Evolutionary conservation across 257 asterid genomes (phyloP), one percentile per base, ranked within the genome.

Genomic region (Knoxia roxburghii): DNA sequence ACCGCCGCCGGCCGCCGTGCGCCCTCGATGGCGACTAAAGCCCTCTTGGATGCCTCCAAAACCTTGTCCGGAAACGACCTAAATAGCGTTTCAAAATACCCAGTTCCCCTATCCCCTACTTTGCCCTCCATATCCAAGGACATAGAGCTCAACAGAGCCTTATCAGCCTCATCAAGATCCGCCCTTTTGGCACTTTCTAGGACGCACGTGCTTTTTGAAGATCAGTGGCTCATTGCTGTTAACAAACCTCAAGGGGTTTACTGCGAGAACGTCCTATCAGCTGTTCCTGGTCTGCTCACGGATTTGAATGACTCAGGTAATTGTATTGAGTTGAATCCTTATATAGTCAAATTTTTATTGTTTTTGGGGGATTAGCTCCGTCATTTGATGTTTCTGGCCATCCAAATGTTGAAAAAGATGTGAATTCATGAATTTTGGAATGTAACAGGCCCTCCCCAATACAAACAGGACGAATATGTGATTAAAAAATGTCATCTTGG

Each of bases 181-280:
- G 67, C 94, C 41, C 82, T 85, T 18, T 89, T 89, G 64, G 57
- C 88, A 64, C 90, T 91, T 53, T 82, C 93, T 0, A 76, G 78
- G 77, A 66, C 60, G 8, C 93, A 92, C 20, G 82, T 89, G 13
- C 80, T 92, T n/a, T 89, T 86, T 74, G 91, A 91, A 79, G 96
- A 91, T 30, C 85, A 89, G 58, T 91, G 97, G 97, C 83, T 89
- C 67, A 79, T 92, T 71, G 97, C 96, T 21, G 82, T 92, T 20
- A 89, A 92, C 65, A 92, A 92, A 76, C 97, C 98, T 74, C 91
- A 65, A 27, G 96, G 97, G 8, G 66, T 92, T 76, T 92, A 92
- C 64, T 87, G 98, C 68, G 98, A 91, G 72, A 74, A 55, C 67
- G 64, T 89, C 48, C 72, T 91, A 61, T 75, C 94, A 64, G 83